These are phyloP conservation scores for Baorangia bicolor DNA, from an alignment of 768 basidiomycete species.

Conservation along the genomic window DNA sequence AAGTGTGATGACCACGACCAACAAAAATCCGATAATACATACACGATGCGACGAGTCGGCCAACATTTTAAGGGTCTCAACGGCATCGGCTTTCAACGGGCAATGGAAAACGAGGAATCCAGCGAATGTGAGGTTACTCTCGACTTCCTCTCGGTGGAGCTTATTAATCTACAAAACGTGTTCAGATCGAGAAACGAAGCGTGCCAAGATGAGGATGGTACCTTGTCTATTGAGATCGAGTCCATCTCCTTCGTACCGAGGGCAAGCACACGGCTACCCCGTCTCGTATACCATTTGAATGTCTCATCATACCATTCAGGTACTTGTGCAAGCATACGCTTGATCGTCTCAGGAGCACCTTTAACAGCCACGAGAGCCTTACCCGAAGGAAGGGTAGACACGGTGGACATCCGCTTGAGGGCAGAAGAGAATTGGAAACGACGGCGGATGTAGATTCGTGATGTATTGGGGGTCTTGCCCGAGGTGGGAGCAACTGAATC, in stretches of 20 bases:
- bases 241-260: conserved; percentile 87
- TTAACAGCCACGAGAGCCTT: conserved; percentile 76
- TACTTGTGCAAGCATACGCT: conserved; percentile 71
- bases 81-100: conserved; percentile 91
- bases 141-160: conserved; percentile 76
- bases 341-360: conserved; percentile 97
- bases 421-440: conserved; percentile 98
- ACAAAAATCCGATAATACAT: conserved; percentile 32
- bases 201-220: conserved; percentile 29
- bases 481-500: conserved; percentile 66
- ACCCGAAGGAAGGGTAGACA: conserved; percentile 65
- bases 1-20: neutral
- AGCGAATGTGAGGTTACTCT: conserved; percentile 77
- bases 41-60: conserved; percentile 96
- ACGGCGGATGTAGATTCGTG: conserved; percentile 72
- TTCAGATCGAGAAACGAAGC: neutral
- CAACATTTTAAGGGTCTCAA: conserved; percentile 89
- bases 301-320: conserved; percentile 89
- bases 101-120: conserved; percentile 99
- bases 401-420: conserved; percentile 95
- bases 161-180: conserved; percentile 70
- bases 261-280: conserved; percentile 92
- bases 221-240: conserved; percentile 66
- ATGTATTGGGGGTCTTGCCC: conserved; percentile 50
- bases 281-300: conserved; percentile 90